Conservation (phyloP, 2,329 filamentous ascomycete genomes). For the Mycogone perniciosa region DNA sequence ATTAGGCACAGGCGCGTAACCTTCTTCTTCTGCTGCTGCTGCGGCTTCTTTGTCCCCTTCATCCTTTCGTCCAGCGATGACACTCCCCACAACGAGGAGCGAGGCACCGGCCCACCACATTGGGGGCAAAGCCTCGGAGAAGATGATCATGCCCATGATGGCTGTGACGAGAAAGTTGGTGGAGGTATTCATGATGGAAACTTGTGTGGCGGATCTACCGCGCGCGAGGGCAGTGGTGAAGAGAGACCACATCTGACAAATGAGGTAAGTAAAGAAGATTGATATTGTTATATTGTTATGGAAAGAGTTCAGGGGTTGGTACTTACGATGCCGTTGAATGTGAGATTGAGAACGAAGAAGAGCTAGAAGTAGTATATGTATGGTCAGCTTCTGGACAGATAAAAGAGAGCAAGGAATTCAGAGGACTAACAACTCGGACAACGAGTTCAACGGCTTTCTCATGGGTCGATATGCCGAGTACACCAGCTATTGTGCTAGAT, state of each 20-base stretch:
- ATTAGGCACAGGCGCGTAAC: constrained; percentile 25
- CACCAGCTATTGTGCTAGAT: constrained; percentile 37
- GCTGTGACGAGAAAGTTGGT: constrained; percentile 77
- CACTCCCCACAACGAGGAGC: constrained; percentile 67
- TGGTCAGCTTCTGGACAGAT: background rate
- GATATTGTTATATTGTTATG: background rate
- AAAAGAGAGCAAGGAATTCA: background rate
- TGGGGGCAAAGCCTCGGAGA: constrained; percentile 63
- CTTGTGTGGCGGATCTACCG: constrained; percentile 69
- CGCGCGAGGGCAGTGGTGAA: constrained; percentile 73
- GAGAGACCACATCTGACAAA: constrained; percentile 66
- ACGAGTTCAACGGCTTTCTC: constrained; percentile 41
- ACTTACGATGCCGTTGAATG: constrained; percentile 64
- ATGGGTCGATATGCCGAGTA: constrained; percentile 37
- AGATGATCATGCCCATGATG: constrained; percentile 62
- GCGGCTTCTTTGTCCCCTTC: constrained; percentile 32
- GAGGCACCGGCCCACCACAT: constrained; percentile 72
- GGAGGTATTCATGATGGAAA: constrained; percentile 76
- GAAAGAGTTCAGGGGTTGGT: background rate
- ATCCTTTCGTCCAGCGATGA: constrained; percentile 68
- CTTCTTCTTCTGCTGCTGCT: constrained; percentile 21
- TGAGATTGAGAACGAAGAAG: constrained; percentile 69
- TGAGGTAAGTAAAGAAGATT: background rate
- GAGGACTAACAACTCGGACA: constrained; percentile 41
- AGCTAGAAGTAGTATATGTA: constrained; percentile 37